Conservation (phyloP, 2,329 filamentous ascomycete species). For the Chaetomium sp. region DNA sequence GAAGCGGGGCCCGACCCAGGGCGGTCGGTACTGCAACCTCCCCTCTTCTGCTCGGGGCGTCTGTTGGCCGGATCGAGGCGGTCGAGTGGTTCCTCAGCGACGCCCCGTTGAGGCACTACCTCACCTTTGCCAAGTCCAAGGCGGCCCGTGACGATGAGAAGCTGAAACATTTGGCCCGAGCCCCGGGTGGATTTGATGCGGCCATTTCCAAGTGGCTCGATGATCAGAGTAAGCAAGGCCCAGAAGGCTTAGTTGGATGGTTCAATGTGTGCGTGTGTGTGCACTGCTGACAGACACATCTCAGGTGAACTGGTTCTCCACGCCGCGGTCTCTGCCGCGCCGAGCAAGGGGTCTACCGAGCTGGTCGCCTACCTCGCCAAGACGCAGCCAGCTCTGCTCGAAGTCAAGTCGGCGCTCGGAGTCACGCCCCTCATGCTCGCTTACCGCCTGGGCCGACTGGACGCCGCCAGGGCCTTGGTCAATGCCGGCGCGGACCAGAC, state of each 20-base stretch:
- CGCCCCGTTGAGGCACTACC: slow-evolving; percentile 59
- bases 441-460: slow-evolving; percentile 47
- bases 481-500: slow-evolving; percentile 64
- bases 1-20: slow-evolving; percentile 34
- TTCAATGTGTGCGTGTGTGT: too few species aligned
- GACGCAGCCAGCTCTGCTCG: slow-evolving; percentile 52
- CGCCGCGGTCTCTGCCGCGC: slow-evolving; percentile 49
- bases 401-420: slow-evolving; percentile 52
- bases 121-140: slow-evolving; percentile 57
- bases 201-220: slow-evolving; percentile 57
- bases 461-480: slow-evolving; percentile 56
- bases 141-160: slow-evolving; percentile 54
- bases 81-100: slow-evolving; percentile 75
- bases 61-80: slow-evolving; percentile 52
- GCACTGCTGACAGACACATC: too few species aligned
- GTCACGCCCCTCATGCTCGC: slow-evolving; percentile 65
- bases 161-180: slow-evolving; percentile 54
- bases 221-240: slow-evolving; percentile 44
- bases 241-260: too few species aligned
- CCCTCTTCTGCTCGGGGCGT: slow-evolving; percentile 55
- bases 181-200: slow-evolving; percentile 56
- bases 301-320: slow-evolving; percentile 60
- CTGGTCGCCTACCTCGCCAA: slow-evolving; percentile 62
- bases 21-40: slow-evolving; percentile 41
- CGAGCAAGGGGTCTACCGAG: slow-evolving; percentile 37